Evolutionary conservation across 148 eudicot genomes (phyloP).

Genomic region (Camellia sinensis): DNA sequence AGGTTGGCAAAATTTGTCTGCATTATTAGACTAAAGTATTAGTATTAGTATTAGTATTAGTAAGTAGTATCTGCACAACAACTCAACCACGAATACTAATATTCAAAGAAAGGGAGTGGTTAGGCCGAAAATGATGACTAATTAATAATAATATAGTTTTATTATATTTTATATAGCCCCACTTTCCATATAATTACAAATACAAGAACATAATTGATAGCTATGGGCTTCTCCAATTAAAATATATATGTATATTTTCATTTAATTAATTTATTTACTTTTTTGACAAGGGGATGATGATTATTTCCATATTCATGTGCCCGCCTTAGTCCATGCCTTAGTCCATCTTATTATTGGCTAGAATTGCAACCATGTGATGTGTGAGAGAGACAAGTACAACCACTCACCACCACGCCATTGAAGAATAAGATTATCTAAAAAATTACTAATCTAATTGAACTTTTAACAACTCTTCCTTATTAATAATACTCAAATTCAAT

Average conservation of each 20-base stretch:
- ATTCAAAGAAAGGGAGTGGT: conserved; percentile 2
- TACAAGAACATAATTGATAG: conserved; percentile 17
- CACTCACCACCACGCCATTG: too few species aligned
- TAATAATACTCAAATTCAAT: too few species aligned
- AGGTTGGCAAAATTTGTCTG: conserved; percentile 3
- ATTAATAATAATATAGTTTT: background rate
- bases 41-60: background rate
- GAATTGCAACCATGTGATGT: background rate
- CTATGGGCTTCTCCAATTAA: background rate
- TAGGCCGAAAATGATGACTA: background rate
- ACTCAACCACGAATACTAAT: background rate
- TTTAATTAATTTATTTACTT: too few species aligned
- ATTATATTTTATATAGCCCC: background rate
- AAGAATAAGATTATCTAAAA: too few species aligned
- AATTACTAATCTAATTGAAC: too few species aligned
- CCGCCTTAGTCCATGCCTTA: background rate
- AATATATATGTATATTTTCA: background rate
- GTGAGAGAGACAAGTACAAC: too few species aligned
- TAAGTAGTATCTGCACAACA: background rate
- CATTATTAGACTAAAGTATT: too few species aligned
- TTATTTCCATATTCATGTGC: conserved; percentile 7
- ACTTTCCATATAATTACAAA: conserved; percentile 20
- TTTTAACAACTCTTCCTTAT: too few species aligned
- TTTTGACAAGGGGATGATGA: background rate
- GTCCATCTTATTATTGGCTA: background rate